These are phyloP conservation scores for Paecilomyces dactylethromorphus DNA, from an alignment of 2,329 filamentous ascomycete species.

Conservation along the genomic window DNA sequence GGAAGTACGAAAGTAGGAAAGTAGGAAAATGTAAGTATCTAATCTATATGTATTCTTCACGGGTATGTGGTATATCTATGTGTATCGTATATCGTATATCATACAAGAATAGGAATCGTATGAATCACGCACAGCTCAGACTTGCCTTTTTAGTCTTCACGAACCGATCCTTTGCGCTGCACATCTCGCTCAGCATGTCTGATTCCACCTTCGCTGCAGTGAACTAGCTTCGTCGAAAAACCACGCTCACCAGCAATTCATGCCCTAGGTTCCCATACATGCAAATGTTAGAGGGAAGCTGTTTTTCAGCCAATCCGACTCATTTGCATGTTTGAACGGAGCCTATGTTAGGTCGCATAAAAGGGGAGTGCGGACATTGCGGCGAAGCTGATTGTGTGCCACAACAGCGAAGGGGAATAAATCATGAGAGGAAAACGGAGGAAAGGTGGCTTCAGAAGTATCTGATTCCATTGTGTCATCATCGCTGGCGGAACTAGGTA, in stretches of 20 bases:
- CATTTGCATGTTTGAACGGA: not conserved
- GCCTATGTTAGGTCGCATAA: not conserved
- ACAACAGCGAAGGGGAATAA: conserved; percentile 1
- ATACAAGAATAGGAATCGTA: not conserved
- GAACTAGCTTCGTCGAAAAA: not conserved
- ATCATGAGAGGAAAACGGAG: conserved; percentile 1
- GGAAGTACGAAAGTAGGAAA: no score
- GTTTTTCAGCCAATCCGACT: not conserved
- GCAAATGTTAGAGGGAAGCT: no score
- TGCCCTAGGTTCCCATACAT: not conserved
- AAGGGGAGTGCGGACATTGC: not conserved
- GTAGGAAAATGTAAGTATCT: no score
- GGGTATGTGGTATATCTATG: not conserved
- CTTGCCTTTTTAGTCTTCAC: conserved; percentile 26
- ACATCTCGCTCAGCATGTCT: not conserved
- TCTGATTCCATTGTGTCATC: conserved; percentile 37
- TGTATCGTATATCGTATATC: not conserved
- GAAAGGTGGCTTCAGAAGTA: conserved; percentile 31
- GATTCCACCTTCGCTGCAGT: not conserved
- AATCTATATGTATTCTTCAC: not conserved
- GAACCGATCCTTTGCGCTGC: not conserved
- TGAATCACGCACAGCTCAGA: conserved; percentile 22
- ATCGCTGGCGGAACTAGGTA: conserved; percentile 19
- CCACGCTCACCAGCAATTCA: not conserved
- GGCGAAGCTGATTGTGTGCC: conserved; percentile 3